These are phyloP conservation scores for Trichoderma asperellum DNA, from an alignment of 2,329 filamentous ascomycete species.

Conservation along the genomic window DNA sequence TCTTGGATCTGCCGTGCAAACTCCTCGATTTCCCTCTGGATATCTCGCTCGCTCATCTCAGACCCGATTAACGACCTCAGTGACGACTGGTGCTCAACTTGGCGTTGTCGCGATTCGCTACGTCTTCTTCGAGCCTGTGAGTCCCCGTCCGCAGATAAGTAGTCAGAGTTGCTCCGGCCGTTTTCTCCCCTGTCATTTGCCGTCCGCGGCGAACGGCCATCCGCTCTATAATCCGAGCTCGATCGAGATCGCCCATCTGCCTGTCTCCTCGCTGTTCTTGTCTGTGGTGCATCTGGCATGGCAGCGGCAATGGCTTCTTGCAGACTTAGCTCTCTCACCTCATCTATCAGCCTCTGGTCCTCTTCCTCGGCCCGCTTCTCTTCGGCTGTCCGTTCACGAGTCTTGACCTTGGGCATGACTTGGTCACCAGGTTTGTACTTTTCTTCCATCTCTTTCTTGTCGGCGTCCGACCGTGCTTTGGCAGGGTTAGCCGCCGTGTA, in stretches of 20 bases:
- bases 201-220: constrained; percentile 39
- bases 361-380: constrained; percentile 63
- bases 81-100: constrained; percentile 87
- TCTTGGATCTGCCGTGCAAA: constrained; percentile 88
- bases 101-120: constrained; percentile 57
- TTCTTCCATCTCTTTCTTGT: constrained; percentile 74
- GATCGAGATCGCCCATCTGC: constrained; percentile 41
- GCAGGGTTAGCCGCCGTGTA: constrained; percentile 79
- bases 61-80: constrained; percentile 81
- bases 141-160: constrained; percentile 44
- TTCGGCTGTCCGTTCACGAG: constrained; percentile 54
- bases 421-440: constrained; percentile 83
- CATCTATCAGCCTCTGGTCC: constrained; percentile 70
- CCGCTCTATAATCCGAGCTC: constrained; percentile 39
- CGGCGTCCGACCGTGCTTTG: constrained; percentile 68
- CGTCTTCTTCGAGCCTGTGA: constrained; percentile 41
- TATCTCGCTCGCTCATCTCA: constrained; percentile 74
- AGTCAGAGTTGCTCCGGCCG: constrained; percentile 40
- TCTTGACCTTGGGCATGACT: constrained; percentile 68
- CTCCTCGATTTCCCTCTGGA: constrained; percentile 87
- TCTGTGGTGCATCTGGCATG: background rate
- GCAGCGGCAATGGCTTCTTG: constrained; percentile 59
- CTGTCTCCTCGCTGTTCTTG: constrained; percentile 38
- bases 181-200: constrained; percentile 35
- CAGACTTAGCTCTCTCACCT: constrained; percentile 74